Evolutionary conservation across 352 stramenopile species (phyloP).

Genomic region (Saprolegnia diclina): DNA sequence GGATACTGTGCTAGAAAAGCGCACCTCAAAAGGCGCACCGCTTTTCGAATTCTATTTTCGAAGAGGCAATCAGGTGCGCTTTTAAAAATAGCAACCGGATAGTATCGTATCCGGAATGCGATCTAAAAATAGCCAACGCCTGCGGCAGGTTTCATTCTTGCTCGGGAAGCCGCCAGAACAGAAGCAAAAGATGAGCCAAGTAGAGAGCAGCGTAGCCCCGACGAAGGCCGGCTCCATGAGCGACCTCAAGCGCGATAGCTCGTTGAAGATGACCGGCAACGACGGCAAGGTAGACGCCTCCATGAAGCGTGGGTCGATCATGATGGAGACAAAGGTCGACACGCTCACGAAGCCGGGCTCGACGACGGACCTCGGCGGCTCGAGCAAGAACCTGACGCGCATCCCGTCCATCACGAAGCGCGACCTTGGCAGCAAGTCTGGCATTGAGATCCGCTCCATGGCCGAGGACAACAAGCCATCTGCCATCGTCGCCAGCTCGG

Average conservation of each 20-base stretch:
- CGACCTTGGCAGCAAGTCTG: constrained; percentile 6
- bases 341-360: neutral
- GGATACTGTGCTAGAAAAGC: neutral
- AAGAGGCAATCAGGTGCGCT: neutral
- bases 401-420: neutral
- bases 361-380: neutral
- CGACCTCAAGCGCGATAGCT: neutral
- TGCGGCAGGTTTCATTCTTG: neutral
- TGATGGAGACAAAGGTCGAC: too few species aligned
- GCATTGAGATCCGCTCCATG: constrained; percentile 2
- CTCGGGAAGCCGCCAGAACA: neutral
- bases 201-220: neutral
- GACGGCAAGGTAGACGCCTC: too few species aligned
- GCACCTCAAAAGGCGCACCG: neutral
- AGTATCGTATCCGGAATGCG: neutral
- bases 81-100: constrained; percentile 1
- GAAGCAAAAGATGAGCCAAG: neutral
- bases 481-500: neutral
- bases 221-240: neutral
- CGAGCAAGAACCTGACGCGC: neutral
- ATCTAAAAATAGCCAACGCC: constrained; percentile 5
- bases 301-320: too few species aligned
- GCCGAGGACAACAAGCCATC: neutral
- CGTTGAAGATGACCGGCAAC: too few species aligned
- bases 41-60: neutral